These are phyloP conservation scores for Yamadazyma atlantica DNA, from an alignment of 1,139 yeast species.

Conservation along the genomic window DNA sequence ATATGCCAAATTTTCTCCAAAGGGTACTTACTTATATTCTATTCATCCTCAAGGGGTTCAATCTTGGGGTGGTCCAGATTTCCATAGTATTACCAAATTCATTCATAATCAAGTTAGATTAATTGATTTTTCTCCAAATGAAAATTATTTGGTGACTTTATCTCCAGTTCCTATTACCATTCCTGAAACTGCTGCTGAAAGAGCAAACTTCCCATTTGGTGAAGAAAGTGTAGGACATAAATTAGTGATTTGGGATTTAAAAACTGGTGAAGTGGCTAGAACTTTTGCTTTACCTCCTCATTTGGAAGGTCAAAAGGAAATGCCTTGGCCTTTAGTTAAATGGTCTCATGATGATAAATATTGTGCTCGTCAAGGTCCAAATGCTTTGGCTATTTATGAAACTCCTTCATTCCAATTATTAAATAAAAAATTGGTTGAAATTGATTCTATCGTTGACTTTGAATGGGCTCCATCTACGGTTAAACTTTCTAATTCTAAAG, in stretches of 20 bases:
- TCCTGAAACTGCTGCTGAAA: conserved; percentile 66
- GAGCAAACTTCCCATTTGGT: conserved; percentile 75
- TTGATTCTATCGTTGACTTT: conserved; percentile 86
- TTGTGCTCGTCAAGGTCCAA: conserved; percentile 95
- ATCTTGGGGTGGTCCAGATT: conserved; percentile 91
- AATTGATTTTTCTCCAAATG: conserved; percentile 90
- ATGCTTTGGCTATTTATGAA: conserved; percentile 85
- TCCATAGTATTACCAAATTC: conserved; percentile 73
- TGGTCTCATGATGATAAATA: conserved; percentile 95
- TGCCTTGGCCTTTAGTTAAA: conserved; percentile 96
- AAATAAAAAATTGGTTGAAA: conserved; percentile 82
- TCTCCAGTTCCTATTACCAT: conserved; percentile 80
- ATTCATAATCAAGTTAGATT: conserved; percentile 89
- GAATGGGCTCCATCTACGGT: conserved; percentile 95
- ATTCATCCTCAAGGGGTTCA: conserved; percentile 95
- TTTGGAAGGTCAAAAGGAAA: conserved; percentile 64
- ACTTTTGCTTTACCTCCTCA: conserved; percentile 89
- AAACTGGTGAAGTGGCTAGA: conserved; percentile 79
- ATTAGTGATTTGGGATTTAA: conserved; percentile 90
- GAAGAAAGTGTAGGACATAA: conserved; percentile 92
- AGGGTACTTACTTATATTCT: conserved; percentile 85
- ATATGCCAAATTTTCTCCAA: conserved; percentile 88
- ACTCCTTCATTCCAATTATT: conserved; percentile 69
- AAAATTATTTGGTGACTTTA: conserved; percentile 85
- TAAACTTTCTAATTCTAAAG: conserved; percentile 55